Conservation (phyloP, 2,329 filamentous ascomycete genomes). For the Verticillium nubilum region DNA sequence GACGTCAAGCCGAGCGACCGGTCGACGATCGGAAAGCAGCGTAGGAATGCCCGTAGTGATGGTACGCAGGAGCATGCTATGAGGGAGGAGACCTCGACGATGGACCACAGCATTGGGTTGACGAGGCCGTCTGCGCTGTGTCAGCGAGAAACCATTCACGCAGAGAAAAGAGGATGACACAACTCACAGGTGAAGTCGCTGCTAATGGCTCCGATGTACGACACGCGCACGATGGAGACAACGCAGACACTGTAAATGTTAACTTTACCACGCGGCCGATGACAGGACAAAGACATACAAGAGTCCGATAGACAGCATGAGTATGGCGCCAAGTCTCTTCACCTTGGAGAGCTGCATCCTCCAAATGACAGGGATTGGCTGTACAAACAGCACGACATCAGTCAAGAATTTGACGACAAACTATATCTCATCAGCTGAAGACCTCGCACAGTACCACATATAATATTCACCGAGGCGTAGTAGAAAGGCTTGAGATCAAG, state of each 20-base stretch:
- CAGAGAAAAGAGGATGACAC: not conserved
- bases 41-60: conserved; percentile 21
- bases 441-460: no score
- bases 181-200: conserved; percentile 18
- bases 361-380: conserved; percentile 31
- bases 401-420: conserved; percentile 28
- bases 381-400: conserved; percentile 28
- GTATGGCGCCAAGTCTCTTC: conserved; percentile 19
- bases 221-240: conserved; percentile 20
- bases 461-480: conserved; percentile 5
- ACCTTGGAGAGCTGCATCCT: conserved; percentile 25
- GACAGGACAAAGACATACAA: conserved; percentile 9
- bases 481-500: conserved; percentile 22
- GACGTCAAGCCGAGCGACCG: conserved; percentile 21
- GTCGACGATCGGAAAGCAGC: conserved; percentile 21
- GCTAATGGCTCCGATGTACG: conserved; percentile 17
- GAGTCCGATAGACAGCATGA: conserved; percentile 21
- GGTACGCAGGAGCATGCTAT: conserved; percentile 26
- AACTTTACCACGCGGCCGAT: not conserved
- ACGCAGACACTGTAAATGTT: conserved; percentile 14
- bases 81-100: conserved; percentile 23
- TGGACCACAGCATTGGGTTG: conserved; percentile 23
- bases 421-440: conserved; percentile 5
- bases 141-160: not conserved
- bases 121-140: conserved; percentile 15